Base-by-base conservation (phyloP, 208 protist genomes). In the Wallacemonas sp. region DNA sequence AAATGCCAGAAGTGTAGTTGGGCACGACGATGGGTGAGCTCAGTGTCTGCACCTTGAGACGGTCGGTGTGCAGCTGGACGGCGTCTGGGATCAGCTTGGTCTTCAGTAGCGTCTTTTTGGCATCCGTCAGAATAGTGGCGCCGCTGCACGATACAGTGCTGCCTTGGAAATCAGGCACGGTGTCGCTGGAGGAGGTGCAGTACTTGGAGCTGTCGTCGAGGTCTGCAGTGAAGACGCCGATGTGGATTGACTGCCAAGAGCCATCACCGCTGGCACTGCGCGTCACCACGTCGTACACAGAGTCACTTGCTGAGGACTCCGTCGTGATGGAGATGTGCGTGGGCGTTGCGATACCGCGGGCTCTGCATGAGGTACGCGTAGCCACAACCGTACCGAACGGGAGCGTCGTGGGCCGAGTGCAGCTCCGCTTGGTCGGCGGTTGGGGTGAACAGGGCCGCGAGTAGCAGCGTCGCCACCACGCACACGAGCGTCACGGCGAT, bases 31-130 rank as follows among this genome's bases (percentile, higher is more conserved):
- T 66, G 5, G 9, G 33, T 14, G 30, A 34, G 21, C 23, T 17
- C n/a, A 76, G 23, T n/a, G 33, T 74, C 36, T 68, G 2, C 19
- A 92, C 85, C 32, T 58, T 68, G 21, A 92, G 68, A 11, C 81
- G 76, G 5, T 87, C 82, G n/a, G 17, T 6, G 74, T 88, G 80
- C 73, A 83, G 64, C 56, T 75, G 41, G 0, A 88, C 34, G 11
- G 83, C 83, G 1, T 26, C 26, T 3, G 82, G 78, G 14, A 92
- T 36, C 19, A 88, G 61, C 8, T 58, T 12, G 0, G 66, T 38
- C 43, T 48, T 30, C 29, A 91, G 47, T 0, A 69, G 39, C 0
- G 2, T 5, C 30, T 63, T 71, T 61, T 85, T 85, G 11, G 29
- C 65, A 1, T 34, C 43, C 1, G 78, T 86, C 19, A 92, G 66